Conservation (phyloP, 805 yeast species). For the Cyberlindnera americana region DNA sequence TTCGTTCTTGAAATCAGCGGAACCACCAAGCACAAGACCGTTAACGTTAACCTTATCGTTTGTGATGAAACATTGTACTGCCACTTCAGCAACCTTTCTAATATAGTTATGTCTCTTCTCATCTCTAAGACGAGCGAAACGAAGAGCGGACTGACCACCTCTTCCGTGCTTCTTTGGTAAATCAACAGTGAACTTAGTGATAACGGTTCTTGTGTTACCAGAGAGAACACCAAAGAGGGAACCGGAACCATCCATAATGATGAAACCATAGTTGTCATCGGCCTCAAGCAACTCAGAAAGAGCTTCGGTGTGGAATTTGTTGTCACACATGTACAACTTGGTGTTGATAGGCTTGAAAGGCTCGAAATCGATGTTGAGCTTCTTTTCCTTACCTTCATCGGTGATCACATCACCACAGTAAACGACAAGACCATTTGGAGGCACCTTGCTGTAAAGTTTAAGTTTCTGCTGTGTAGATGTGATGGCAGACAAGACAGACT, state of each 20-base stretch:
- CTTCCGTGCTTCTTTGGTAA: slow-evolving; percentile 99
- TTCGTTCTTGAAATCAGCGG: slow-evolving; percentile 98
- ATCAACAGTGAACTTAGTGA: slow-evolving; percentile 95
- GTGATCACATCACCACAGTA: slow-evolving; percentile 99
- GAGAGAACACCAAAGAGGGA: slow-evolving; percentile 91
- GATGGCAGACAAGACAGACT: slow-evolving; percentile 93
- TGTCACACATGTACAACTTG: slow-evolving; percentile 93
- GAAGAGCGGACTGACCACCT: slow-evolving; percentile 99
- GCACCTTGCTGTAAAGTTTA: slow-evolving; percentile 84
- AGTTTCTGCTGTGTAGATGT: slow-evolving; percentile 97
- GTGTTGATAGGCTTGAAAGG: slow-evolving; percentile 99
- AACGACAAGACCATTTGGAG: slow-evolving; percentile 90
- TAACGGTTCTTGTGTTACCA: slow-evolving; percentile 94
- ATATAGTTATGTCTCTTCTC: slow-evolving; percentile 99
- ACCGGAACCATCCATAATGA: slow-evolving; percentile 99
- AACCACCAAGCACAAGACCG: slow-evolving; percentile 96
- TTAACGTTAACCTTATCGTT: slow-evolving; percentile 90
- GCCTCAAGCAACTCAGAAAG: slow-evolving; percentile 89
- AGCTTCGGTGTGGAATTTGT: slow-evolving; percentile 97
- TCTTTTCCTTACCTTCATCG: slow-evolving; percentile 96
- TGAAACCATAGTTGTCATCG: slow-evolving; percentile 96
- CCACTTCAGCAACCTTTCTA: slow-evolving; percentile 96
- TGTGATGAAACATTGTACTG: slow-evolving; percentile 96
- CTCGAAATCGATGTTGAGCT: slow-evolving; percentile 94
- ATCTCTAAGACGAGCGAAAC: slow-evolving; percentile 98